phyloP scores from a whole-genome alignment of 1,284 basidiomycete genomes.

The Ceratobasidium sp. region DNA sequence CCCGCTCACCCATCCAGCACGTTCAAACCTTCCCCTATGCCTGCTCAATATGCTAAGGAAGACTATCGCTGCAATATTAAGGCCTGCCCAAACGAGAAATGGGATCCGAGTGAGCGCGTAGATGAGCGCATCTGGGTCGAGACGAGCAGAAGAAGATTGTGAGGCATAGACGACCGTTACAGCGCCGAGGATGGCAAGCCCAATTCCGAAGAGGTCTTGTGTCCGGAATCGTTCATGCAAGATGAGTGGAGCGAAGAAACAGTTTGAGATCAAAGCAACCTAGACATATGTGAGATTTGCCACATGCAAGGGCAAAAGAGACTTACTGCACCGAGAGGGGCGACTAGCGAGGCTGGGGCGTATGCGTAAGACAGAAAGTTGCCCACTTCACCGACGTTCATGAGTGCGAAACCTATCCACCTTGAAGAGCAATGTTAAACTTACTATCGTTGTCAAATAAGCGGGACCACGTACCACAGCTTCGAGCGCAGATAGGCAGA shows the following conservation, averaged over 20 bases:
- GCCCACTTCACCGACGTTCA: slow-evolving; percentile 91
- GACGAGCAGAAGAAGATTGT: slow-evolving; percentile 64
- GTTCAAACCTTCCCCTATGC: slow-evolving; percentile 16
- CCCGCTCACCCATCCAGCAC: slow-evolving; percentile 21
- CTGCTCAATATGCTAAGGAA: slow-evolving; percentile 56
- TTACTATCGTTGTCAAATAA: slow-evolving; percentile 41
- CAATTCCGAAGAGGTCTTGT: slow-evolving; percentile 89
- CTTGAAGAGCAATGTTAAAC: slow-evolving; percentile 56
- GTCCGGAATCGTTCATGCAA: slow-evolving; percentile 81
- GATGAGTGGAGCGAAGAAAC: slow-evolving; percentile 90
- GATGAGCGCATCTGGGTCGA: slow-evolving; percentile 73
- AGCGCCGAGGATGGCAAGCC: slow-evolving; percentile 83
- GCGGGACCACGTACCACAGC: slow-evolving; percentile 68
- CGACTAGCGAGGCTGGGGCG: slow-evolving; percentile 93
- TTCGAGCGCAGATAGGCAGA: slow-evolving; percentile 83
- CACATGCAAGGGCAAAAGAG: background rate
- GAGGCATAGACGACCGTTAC: slow-evolving; percentile 90
- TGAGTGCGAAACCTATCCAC: slow-evolving; percentile 91
- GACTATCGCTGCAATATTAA: slow-evolving; percentile 68
- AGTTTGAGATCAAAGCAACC: slow-evolving; percentile 94
- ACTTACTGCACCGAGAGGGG: slow-evolving; percentile 90
- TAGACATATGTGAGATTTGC: slow-evolving; percentile 50
- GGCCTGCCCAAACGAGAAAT: slow-evolving; percentile 78
- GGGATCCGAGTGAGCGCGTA: slow-evolving; percentile 73
- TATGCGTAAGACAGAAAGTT: slow-evolving; percentile 93